Conservation (phyloP, 306 rosid species). For the Cucumis hystrix region DNA sequence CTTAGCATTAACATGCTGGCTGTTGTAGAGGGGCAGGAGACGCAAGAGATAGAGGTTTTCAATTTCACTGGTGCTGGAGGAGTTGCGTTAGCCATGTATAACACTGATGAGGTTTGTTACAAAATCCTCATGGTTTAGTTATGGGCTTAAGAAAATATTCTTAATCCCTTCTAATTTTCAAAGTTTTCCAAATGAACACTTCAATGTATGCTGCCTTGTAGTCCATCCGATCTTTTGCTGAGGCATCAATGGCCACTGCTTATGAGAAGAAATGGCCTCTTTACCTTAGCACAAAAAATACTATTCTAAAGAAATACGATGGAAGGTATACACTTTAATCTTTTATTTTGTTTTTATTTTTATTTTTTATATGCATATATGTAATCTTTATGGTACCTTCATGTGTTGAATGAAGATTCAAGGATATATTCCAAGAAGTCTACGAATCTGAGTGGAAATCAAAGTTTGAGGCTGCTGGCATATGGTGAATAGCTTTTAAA, state of each 20-base stretch:
- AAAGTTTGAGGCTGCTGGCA: constrained; percentile 85
- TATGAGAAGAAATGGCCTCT: constrained; percentile 92
- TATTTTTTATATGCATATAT: not conserved
- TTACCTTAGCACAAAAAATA: constrained; percentile 95
- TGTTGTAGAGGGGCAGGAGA: constrained; percentile 75
- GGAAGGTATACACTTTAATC: constrained; percentile 58
- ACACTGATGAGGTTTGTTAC: constrained; percentile 83
- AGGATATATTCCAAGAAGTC: constrained; percentile 98
- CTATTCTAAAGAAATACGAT: constrained; percentile 95
- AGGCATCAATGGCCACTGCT: constrained; percentile 84
- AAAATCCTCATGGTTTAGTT: constrained; percentile 10
- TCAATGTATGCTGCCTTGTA: constrained; percentile 18
- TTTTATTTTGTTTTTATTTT: not conserved
- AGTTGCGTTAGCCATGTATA: constrained; percentile 83
- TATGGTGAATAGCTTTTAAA: constrained; percentile 48
- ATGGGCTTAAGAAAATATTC: constrained; percentile 7
- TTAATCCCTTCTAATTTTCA: constrained; percentile 4
- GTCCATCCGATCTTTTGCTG: constrained; percentile 90
- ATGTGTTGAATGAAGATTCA: constrained; percentile 56
- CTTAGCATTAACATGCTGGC: constrained; percentile 18
- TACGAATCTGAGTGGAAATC: constrained; percentile 88
- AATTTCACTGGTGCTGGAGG: constrained; percentile 91
- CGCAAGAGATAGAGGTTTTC: constrained; percentile 68
- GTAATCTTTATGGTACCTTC: not conserved
- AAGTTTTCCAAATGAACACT: constrained; percentile 7